Evolutionary conservation across 2,329 filamentous ascomycete species (phyloP).

Genomic region (Hortaea sp.): DNA sequence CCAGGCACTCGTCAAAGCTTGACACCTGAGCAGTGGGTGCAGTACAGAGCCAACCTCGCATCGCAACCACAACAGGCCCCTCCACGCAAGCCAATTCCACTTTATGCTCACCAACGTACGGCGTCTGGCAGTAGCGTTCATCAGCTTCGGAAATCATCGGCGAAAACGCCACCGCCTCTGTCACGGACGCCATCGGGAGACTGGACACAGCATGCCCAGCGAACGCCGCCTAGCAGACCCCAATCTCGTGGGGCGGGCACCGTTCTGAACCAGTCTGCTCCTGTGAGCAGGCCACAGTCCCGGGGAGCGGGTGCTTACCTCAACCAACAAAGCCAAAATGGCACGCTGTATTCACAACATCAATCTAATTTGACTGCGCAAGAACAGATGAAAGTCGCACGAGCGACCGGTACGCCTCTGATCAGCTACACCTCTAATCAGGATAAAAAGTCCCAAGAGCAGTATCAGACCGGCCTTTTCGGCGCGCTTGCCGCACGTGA

Average conservation of each 20-base stretch:
- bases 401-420: constrained; percentile 67
- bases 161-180: constrained; percentile 32
- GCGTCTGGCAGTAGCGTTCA: constrained; percentile 10
- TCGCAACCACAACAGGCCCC: constrained; percentile 42
- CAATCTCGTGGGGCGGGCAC: constrained; percentile 22
- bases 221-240: constrained; percentile 21
- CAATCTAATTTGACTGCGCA: constrained; percentile 63
- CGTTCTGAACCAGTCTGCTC: constrained; percentile 19
- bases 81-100: constrained; percentile 18
- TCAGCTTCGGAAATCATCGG: constrained; percentile 15
- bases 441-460: constrained; percentile 21
- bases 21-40: constrained; percentile 73
- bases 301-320: constrained; percentile 47
- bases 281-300: constrained; percentile 39
- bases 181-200: constrained; percentile 35
- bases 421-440: constrained; percentile 53
- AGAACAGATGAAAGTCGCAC: constrained; percentile 81
- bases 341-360: constrained; percentile 29
- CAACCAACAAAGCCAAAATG: constrained; percentile 20
- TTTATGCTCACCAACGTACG: constrained; percentile 17
- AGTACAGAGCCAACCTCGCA: constrained; percentile 56
- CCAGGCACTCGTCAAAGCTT: constrained; percentile 39
- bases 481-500: constrained; percentile 73
- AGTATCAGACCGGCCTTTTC: constrained; percentile 48
- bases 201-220: constrained; percentile 28